phyloP scores from a whole-genome alignment of 805 yeast genomes.

The Zygosaccharomyces siamensis region DNA sequence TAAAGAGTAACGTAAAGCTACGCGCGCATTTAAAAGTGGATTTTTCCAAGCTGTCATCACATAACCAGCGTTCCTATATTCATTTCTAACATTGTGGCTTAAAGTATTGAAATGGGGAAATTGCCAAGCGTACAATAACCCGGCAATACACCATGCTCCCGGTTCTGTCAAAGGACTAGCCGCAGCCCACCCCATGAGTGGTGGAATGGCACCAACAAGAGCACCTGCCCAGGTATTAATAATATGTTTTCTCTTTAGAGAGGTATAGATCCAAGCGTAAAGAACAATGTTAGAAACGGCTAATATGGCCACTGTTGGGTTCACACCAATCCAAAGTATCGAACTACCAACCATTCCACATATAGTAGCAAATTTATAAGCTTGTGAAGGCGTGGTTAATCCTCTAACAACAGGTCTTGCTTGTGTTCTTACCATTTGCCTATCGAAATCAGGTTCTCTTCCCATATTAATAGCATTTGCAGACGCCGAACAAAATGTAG shows the following conservation, averaged over 20 bases:
- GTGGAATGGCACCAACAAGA: conserved; percentile 97
- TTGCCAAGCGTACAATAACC: conserved; percentile 92
- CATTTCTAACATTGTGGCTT: conserved; percentile 81
- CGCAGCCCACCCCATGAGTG: conserved; percentile 98
- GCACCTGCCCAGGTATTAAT: conserved; percentile 98
- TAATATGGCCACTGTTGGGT: conserved; percentile 74
- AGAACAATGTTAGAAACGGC: conserved; percentile 76
- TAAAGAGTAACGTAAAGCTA: conserved; percentile 83
- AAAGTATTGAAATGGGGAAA: conserved; percentile 95
- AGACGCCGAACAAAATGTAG: conserved; percentile 82
- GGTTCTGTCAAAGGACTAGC: conserved; percentile 77
- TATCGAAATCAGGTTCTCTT: conserved; percentile 86
- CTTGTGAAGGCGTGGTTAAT: conserved; percentile 64
- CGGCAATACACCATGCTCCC: conserved; percentile 93
- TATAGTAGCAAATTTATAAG: conserved; percentile 70
- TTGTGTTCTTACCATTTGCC: conserved; percentile 80
- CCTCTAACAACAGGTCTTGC: conserved; percentile 90
- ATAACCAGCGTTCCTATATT: conserved; percentile 89
- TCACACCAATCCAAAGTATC: conserved; percentile 73
- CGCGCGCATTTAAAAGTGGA: conserved; percentile 89
- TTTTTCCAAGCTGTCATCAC: conserved; percentile 96
- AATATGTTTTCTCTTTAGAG: conserved; percentile 78
- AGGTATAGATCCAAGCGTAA: conserved; percentile 88
- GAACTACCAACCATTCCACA: conserved; percentile 69
- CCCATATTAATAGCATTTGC: conserved; percentile 98